Conservation (phyloP, 2,329 filamentous ascomycete genomes). For the Phialophora expanda region DNA sequence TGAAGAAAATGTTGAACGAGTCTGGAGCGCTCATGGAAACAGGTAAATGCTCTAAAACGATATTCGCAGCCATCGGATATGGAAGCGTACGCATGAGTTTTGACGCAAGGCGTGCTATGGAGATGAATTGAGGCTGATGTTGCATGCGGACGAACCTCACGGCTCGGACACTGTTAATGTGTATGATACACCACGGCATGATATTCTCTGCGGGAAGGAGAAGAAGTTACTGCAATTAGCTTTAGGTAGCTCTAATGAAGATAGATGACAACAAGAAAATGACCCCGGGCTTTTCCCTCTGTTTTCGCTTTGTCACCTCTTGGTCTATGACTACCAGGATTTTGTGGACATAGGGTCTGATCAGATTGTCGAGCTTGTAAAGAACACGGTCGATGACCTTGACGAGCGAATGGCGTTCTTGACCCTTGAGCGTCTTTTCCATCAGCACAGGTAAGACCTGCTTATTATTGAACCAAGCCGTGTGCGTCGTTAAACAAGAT, state of each 20-base stretch:
- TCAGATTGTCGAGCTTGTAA: constrained; percentile 96
- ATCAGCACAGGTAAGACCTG: constrained; percentile 96
- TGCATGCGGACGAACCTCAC: constrained; percentile 9
- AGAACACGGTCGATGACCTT: constrained; percentile 99
- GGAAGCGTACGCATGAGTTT: background rate
- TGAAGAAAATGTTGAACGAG: background rate
- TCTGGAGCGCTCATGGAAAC: background rate
- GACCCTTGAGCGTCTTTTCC: constrained; percentile 97
- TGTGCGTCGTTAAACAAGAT: too few relatives aligned
- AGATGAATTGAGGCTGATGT: constrained; percentile 17
- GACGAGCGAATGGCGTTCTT: constrained; percentile 95
- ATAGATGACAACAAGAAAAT: constrained; percentile 4
- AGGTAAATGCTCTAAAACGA: background rate
- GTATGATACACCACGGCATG: constrained; percentile 29
- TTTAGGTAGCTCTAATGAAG: constrained; percentile 20
- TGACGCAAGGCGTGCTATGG: constrained; percentile 17
- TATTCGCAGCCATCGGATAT: background rate
- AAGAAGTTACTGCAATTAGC: constrained; percentile 1
- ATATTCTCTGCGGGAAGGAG: constrained; percentile 2
- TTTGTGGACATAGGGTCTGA: constrained; percentile 96
- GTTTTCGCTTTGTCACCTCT: too few relatives aligned
- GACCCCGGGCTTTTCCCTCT: background rate
- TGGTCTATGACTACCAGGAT: constrained; percentile 87
- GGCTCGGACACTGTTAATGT: constrained; percentile 30
- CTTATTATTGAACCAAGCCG: background rate